Evolutionary conservation across 352 stramenopile species (phyloP), one percentile per base, ranked within the genome.

Genomic region (Phytophthora hibernalis): DNA sequence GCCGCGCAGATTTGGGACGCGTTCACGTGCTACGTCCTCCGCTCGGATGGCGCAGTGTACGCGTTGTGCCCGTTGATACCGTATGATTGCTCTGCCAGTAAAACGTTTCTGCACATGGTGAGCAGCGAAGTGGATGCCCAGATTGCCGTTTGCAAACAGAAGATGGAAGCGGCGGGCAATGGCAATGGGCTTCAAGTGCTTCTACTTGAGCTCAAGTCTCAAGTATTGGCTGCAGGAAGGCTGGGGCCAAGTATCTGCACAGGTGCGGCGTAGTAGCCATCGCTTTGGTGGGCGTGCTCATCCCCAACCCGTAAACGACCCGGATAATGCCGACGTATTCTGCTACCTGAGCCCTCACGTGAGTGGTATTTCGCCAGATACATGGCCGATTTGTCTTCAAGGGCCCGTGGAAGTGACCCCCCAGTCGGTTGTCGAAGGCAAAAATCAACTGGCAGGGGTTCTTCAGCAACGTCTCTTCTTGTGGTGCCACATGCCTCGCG

Each of bases 171-270:
- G 5, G 28, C 24, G 6, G 53, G 43, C 28, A 63, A 11, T 50
- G 62, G 56, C 24, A 67, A 24, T 21, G 48, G 47, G 33, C 45
- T 89, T 12, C 65, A 86, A 26, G 62, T 66, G 30, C 68, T 68
- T 11, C 55, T 93, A 21, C 71, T 79, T 0, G 79, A 89, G 58
- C 75, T 95, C 38, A 93, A 92, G 72, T 92, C 87, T 20, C 87
- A 95, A 92, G 67, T 92, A 92, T 71, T 95, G 87, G 87, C 62
- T 95, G 8, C 70, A 91, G 16, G 77, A 93, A 68, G 74, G 76
- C 8, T 95, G 87, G 87, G 68, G 70, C 0, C 52, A 74, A 21
- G 72, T 26, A 12, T 45, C 63, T 8, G 51, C 42, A 42, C 35
- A 54, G 18, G 18, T 31, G 33, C 54, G 21, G 26, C 59, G 42